Evolutionary conservation across 1,139 yeast species (phyloP).

Genomic region (Debaryomycetaceae sp.): DNA sequence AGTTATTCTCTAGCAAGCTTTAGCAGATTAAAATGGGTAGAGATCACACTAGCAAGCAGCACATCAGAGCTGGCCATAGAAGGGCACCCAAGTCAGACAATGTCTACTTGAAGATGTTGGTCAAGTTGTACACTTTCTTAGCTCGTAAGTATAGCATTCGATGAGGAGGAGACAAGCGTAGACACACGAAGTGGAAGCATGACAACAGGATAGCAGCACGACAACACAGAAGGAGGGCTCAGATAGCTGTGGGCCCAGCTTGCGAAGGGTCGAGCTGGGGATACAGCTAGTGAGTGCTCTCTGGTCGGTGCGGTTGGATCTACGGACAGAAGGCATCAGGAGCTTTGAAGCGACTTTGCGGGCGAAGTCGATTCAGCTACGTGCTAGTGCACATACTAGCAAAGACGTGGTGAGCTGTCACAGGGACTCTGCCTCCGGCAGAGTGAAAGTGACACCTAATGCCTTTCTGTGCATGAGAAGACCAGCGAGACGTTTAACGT

Average conservation of each 20-base stretch:
- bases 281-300: slow-evolving; percentile 1
- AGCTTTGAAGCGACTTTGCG: neutral
- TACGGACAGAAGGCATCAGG: neutral
- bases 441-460: neutral
- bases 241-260: neutral
- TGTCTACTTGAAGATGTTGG: slow-evolving; percentile 96
- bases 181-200: neutral
- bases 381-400: too few species aligned
- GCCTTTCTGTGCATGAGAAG: neutral
- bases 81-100: slow-evolving; percentile 99
- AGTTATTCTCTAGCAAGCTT: slow-evolving; percentile 5
- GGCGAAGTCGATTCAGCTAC: too few species aligned
- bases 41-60: slow-evolving; percentile 96
- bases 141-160: slow-evolving; percentile 76
- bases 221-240: neutral
- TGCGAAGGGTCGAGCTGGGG: slow-evolving; percentile 1
- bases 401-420: too few species aligned
- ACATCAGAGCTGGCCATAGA: slow-evolving; percentile 95
- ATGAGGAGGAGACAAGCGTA: neutral
- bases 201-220: neutral
- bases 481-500: neutral
- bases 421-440: neutral
- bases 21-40: slow-evolving; percentile 73
- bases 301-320: neutral
- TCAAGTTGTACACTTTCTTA: slow-evolving; percentile 96